Base-by-base conservation (phyloP, 2,329 filamentous ascomycete genomes). In the Monascus ruber region DNA sequence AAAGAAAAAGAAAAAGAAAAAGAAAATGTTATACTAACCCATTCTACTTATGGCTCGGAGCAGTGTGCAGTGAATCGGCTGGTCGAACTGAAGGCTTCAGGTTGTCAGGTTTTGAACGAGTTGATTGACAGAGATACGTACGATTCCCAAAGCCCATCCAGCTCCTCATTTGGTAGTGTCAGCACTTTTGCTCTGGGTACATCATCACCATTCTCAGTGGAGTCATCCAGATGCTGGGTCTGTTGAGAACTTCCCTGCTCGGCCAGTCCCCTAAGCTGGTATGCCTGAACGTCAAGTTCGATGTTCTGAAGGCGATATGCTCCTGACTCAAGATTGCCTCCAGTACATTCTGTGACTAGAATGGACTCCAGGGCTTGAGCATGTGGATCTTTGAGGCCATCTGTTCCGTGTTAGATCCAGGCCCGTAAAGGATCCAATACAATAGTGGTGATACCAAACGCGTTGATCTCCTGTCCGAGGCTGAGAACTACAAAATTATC, bases 121-220 rank as follows among this genome's bases (percentile, higher is more conserved):
- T 10, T 31, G 6, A 26, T 17, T 31, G n/a, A n/a, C 26, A 27
- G 28, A 2, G 7, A 6, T 34, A 25, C 58, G 10, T 56, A 63
- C 44, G 66, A 64, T 42, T 68, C 60, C 67, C 67, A 71, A 6
- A 65, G 48, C 8, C 63, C 62, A 37, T 63, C 58, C 10, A 70
- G 47, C 4, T 53, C 49, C n/a, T 51, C 52, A 42, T 52, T 63
- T 1, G 68, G 68, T 32, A 71, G 47, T 1, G 42, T 28, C 1
- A 62, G 38, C 6, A 64, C 44, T 5, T 53, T 59, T 5, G 61
- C 53, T 38, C 61, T 58, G 6, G 54, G 42, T 3, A 53, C 49
- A 25, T 55, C 52, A 2, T 58, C 58, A 1, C 28, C 37, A 24
- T 35, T 42, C 5, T 50, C 48, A 34, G 35, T 37, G 2, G 32